Evolutionary conservation across 306 rosid species (phyloP).

Genomic region (Rosa persica): DNA sequence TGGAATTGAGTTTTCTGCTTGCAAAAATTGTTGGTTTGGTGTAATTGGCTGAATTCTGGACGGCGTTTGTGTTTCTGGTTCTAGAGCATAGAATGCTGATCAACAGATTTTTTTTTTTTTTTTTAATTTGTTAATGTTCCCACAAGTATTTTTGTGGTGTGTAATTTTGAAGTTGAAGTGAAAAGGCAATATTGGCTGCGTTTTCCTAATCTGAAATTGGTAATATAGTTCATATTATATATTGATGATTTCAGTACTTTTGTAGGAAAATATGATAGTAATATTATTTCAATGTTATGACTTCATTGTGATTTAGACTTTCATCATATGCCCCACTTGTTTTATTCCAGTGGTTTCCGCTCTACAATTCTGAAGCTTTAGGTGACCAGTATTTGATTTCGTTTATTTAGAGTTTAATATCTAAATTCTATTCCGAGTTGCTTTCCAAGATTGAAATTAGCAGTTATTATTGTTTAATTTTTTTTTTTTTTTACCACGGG

Average conservation of each 20-base stretch:
- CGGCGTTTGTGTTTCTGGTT: background rate
- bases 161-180: background rate
- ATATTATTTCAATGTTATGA: background rate
- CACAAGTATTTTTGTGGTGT: background rate
- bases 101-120: background rate
- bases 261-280: background rate
- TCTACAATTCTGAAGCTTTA: background rate
- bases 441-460: background rate
- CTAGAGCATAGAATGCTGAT: background rate
- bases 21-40: slow-evolving; percentile 8
- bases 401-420: background rate
- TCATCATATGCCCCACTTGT: background rate
- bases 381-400: background rate
- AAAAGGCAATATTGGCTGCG: background rate
- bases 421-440: background rate
- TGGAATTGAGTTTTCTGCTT: background rate
- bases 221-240: background rate
- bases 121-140: background rate
- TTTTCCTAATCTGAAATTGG: background rate
- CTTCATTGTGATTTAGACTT: background rate
- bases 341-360: background rate
- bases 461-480: background rate
- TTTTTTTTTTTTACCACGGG: background rate
- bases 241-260: background rate
- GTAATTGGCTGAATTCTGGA: background rate